These are phyloP conservation scores for Cornus controversa DNA, from an alignment of 148 eudicot genomes.

Conservation along the genomic window DNA sequence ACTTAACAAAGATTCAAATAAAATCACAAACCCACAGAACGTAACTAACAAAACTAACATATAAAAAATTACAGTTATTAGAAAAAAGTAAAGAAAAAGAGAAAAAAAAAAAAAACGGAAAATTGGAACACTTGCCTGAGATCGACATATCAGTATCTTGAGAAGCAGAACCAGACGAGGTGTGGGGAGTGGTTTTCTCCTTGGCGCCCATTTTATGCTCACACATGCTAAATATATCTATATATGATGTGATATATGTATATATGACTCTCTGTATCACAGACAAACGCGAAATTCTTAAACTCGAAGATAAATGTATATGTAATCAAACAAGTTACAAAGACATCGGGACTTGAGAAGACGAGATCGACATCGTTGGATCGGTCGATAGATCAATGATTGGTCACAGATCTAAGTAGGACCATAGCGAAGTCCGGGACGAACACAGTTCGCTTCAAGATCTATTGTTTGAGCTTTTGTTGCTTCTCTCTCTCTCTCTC, in stretches of 20 bases:
- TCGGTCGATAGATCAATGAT: too few relatives aligned
- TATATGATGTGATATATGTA: constrained; percentile 5
- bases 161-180: constrained; percentile 16
- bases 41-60: neutral
- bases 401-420: too few relatives aligned
- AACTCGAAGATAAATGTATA: neutral
- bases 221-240: too few relatives aligned
- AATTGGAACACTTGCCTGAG: constrained; percentile 4
- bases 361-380: neutral
- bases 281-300: neutral
- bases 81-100: too few relatives aligned
- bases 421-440: too few relatives aligned
- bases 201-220: constrained; percentile 19
- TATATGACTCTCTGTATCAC: neutral
- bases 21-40: neutral
- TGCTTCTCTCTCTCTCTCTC: too few relatives aligned
- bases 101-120: neutral
- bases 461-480: too few relatives aligned
- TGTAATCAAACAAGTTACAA: neutral
- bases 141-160: constrained; percentile 12
- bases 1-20: neutral
- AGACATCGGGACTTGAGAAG: neutral
- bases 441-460: too few relatives aligned
- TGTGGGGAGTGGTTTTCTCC: neutral
- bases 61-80: too few relatives aligned